Evolutionary conservation across 192 early-diverging fungal genomes (phyloP).

Genomic region (Funneliformis mosseae): DNA sequence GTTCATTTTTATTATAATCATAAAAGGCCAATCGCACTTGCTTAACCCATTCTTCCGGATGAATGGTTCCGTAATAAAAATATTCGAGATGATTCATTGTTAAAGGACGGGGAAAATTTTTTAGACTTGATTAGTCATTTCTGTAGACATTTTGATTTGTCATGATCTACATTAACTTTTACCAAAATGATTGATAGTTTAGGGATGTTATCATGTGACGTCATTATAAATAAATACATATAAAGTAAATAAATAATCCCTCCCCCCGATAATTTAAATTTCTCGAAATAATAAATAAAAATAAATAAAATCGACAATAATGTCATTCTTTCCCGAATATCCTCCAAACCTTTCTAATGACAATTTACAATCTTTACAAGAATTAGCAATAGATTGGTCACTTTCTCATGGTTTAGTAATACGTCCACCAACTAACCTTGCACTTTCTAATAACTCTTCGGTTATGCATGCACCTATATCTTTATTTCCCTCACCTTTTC

Average conservation of each 20-base stretch:
- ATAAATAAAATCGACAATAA: not conserved
- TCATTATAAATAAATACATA: too few relatives aligned
- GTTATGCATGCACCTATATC: slow-evolving; percentile 84
- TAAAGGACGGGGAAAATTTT: too few relatives aligned
- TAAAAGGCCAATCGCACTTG: not conserved
- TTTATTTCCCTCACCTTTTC: slow-evolving; percentile 86
- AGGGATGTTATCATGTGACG: too few relatives aligned
- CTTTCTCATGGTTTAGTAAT: slow-evolving; percentile 82
- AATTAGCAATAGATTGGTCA: slow-evolving; percentile 80
- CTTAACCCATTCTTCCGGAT: not conserved
- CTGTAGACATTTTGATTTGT: too few relatives aligned
- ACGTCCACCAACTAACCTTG: slow-evolving; percentile 56
- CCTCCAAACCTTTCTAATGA: slow-evolving; percentile 32
- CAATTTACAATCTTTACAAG: slow-evolving; percentile 48
- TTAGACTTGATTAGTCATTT: too few relatives aligned
- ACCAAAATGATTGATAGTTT: too few relatives aligned
- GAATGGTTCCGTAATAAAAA: not conserved
- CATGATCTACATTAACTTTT: too few relatives aligned
- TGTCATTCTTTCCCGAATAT: not conserved
- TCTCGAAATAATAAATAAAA: too few relatives aligned
- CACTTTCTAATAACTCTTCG: slow-evolving; percentile 37
- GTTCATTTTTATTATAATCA: not conserved
- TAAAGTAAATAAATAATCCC: too few relatives aligned
- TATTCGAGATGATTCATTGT: not conserved
- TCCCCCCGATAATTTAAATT: too few relatives aligned